A percentile compares a stretch with the other conserved stretches of the same genome.
Conservation (phyloP, 2,329 filamentous ascomycete species). For the Monosporascus cannonballus region DNA sequence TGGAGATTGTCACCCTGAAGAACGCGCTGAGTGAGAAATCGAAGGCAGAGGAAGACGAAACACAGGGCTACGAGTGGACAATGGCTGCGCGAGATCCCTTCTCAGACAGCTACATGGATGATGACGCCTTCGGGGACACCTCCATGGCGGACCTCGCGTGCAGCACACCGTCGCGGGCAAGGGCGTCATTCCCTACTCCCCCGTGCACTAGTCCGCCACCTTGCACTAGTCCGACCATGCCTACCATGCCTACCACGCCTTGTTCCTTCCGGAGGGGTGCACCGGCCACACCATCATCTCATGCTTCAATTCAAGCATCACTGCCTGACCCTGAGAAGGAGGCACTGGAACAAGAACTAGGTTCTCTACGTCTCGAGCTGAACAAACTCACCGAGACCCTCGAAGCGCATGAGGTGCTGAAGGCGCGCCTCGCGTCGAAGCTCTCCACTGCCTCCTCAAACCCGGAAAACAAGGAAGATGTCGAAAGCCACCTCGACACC, state of each 20-base stretch:
- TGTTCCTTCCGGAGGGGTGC: constrained; percentile 19
- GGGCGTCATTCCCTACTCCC: constrained; percentile 47
- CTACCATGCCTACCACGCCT: constrained; percentile 29
- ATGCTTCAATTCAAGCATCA: constrained; percentile 18
- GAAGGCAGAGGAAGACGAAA: constrained; percentile 7
- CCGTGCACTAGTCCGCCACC: constrained; percentile 51
- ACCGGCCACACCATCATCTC: constrained; percentile 20
- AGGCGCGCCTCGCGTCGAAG: constrained; percentile 24
- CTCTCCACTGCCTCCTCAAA: constrained; percentile 10
- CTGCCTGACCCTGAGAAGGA: constrained; percentile 38
- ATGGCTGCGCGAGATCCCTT: constrained; percentile 43
- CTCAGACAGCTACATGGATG: constrained; percentile 36
- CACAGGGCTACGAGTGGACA: constrained; percentile 41
- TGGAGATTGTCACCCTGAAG: constrained; percentile 27
- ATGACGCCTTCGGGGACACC: constrained; percentile 40
- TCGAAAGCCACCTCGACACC: constrained; percentile 37
- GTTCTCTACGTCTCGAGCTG: constrained; percentile 42
- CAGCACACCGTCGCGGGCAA: constrained; percentile 42
- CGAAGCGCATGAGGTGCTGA: constrained; percentile 39
- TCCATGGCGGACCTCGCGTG: constrained; percentile 45
- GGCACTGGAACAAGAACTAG: constrained; percentile 39
- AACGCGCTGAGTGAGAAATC: constrained; percentile 19
- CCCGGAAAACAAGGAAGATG: constrained; percentile 11
- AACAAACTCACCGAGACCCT: constrained; percentile 41
- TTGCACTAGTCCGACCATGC: constrained; percentile 37